phyloP scores from a whole-genome alignment of 192 early-diverging fungal genomes.

The Umbelopsis sp. region DNA sequence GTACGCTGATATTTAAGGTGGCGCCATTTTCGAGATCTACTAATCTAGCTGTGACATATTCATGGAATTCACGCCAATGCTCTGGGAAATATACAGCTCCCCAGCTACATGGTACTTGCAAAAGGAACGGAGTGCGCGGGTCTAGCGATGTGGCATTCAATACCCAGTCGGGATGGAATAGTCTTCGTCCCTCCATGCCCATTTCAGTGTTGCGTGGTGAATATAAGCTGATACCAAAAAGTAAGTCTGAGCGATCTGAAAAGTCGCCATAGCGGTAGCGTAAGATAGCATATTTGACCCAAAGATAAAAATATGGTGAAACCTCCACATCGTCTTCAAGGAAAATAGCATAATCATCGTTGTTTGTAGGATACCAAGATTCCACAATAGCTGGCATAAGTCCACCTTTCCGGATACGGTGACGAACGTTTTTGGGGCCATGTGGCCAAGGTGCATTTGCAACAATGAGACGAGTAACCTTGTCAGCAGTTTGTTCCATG shows the following conservation, averaged over 20 bases:
- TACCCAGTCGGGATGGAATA: conserved; percentile 50
- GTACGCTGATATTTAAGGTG: conserved; percentile 51
- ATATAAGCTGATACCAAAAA: conserved; percentile 62
- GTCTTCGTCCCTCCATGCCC: conserved; percentile 44
- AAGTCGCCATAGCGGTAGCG: conserved; percentile 54
- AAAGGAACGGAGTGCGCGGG: conserved; percentile 50
- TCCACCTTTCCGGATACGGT: conserved; percentile 58
- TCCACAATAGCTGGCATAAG: conserved; percentile 61
- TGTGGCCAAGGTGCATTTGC: conserved; percentile 48
- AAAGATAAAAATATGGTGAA: conserved; percentile 58
- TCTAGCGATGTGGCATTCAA: conserved; percentile 46
- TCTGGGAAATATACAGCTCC: conserved; percentile 65
- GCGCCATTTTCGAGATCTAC: conserved; percentile 50
- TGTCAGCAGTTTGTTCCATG: conserved; percentile 59
- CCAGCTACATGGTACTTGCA: conserved; percentile 67
- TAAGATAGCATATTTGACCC: conserved; percentile 60
- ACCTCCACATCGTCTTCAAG: conserved; percentile 67
- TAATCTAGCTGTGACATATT: conserved; percentile 51
- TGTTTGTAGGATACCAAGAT: conserved; percentile 55
- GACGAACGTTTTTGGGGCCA: conserved; percentile 50
- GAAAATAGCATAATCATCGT: conserved; percentile 59
- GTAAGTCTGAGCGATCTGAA: conserved; percentile 28
- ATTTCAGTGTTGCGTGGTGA: conserved; percentile 58
- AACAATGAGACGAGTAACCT: conserved; percentile 48
- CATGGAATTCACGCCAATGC: conserved; percentile 62